Evolutionary conservation across 495 filamentous ascomycete species (phyloP), one percentile per base, ranked within the genome.

Genomic region (Penicillium odoratum): DNA sequence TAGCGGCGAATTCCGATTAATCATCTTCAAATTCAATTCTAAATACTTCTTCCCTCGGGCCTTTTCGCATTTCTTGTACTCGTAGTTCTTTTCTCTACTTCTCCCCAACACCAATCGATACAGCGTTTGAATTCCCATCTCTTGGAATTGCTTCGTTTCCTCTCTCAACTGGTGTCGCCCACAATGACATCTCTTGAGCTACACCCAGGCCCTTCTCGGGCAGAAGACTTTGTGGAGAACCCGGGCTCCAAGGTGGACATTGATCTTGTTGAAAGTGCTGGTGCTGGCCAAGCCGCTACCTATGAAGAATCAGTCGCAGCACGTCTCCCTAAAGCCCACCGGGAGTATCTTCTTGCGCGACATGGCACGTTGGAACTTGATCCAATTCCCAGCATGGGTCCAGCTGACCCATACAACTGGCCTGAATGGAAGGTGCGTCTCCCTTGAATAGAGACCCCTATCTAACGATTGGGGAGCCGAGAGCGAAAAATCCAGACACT

Each of bases 341-440:
- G 74, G 25, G 78, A 81, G 31, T 84, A 80, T 67, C 67, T 84
- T 45, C 64, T 84, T 7, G 60, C 77, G 48, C 75, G 78, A 40
- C 81, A 85, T 74, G 81, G 81, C 28, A 83, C 81, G 9, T 53
- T 80, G 40, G 75, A 82, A 25, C 72, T 85, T 7, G 78, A 81
- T 57, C 81, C 82, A 8, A 64, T 85, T 6, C 82, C 82, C 15
- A 65, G 73, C 33, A 72, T 76, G 65, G 71, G 70, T 46, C 69
- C 74, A 31, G 78, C 74, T n/a, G 82, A 84, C 59, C 82, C 82
- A 38, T 80, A 78, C 58, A 83, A 85, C 58, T 84, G 82, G 82
- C 74, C 79, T 15, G 63, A 65, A 47, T 83, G 80, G 81, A 83
- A 83, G 74, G 80, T 82, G 57, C 61, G 65, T 60, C 15, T 25